Percentiles rank a stretch among this genome's conserved stretches.
These are phyloP conservation scores for Orbilia ellipsospora DNA, from an alignment of 2,329 filamentous ascomycete genomes.

Conservation along the genomic window DNA sequence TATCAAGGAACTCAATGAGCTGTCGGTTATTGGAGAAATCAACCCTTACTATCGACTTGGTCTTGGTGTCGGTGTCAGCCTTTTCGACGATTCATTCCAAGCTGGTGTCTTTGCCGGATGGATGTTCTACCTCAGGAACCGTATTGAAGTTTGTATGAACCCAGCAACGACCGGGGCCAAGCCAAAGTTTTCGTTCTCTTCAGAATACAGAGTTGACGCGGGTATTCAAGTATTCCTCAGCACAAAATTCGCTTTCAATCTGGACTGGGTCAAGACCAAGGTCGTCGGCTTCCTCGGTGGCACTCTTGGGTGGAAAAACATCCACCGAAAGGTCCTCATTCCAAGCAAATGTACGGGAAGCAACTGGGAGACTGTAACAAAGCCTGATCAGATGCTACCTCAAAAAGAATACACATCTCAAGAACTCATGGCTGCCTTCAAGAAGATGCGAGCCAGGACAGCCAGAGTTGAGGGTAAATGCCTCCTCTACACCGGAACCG, in stretches of 20 bases:
- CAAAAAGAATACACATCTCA: too few relatives aligned
- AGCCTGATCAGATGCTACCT: too few relatives aligned
- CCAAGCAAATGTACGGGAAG: too few relatives aligned
- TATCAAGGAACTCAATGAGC: not conserved
- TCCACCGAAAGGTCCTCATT: not conserved
- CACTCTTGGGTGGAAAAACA: not conserved
- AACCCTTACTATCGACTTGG: constrained; percentile 13
- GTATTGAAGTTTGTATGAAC: not conserved
- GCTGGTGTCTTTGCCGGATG: constrained; percentile 15
- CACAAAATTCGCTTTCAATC: not conserved
- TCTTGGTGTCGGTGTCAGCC: constrained; percentile 5
- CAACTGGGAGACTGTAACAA: too few relatives aligned
- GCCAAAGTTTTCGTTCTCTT: not conserved
- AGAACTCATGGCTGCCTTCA: too few relatives aligned
- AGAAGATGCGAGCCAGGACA: too few relatives aligned
- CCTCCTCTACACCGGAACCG: too few relatives aligned
- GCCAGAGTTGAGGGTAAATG: too few relatives aligned
- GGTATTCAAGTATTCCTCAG: not conserved
- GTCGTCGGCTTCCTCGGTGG: not conserved
- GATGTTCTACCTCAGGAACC: constrained; percentile 11
- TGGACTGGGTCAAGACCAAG: constrained; percentile 3
- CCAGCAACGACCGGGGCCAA: not conserved
- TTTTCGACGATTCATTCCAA: not conserved
- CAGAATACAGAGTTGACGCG: constrained; percentile 14
- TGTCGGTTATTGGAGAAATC: not conserved